Percentiles rank a stretch among this genome's conserved stretches.
phyloP scores from a whole-genome alignment of 2,329 filamentous ascomycete genomes.

The Ceratocystiopsis brevicomis region DNA sequence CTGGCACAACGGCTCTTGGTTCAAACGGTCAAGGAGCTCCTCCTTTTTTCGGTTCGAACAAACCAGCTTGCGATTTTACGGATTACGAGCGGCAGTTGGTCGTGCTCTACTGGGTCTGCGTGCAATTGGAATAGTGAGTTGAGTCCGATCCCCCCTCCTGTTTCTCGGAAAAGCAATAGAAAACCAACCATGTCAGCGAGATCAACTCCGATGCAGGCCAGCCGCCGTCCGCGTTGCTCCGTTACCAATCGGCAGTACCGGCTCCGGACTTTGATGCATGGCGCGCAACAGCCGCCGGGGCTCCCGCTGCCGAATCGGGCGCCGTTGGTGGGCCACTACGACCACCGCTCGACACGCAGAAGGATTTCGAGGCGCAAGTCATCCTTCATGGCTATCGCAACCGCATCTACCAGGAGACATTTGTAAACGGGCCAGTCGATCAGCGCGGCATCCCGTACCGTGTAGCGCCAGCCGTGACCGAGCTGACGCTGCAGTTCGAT shows the following conservation, averaged over 20 bases:
- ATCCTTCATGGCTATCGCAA: conserved; percentile 3
- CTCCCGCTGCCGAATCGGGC: no score
- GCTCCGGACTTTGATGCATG: conserved; percentile 1
- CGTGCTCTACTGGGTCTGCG: conserved; percentile 7
- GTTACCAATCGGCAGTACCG: conserved; percentile 5
- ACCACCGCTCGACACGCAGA: no score
- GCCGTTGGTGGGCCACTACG: no score
- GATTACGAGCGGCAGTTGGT: conserved; percentile 5
- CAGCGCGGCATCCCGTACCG: no score
- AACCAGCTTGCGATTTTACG: neutral
- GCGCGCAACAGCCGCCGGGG: neutral
- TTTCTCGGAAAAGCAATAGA: neutral
- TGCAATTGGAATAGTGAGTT: conserved; percentile 8
- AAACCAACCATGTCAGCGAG: conserved; percentile 3
- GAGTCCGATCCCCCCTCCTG: neutral
- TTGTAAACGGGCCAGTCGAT: no score
- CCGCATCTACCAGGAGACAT: conserved; percentile 3
- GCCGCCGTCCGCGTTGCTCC: conserved; percentile 3
- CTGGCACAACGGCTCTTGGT: no score
- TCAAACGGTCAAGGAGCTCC: no score
- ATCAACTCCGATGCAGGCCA: conserved; percentile 3
- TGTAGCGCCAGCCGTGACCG: neutral
- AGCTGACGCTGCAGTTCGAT: conserved; percentile 3
- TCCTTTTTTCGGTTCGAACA: no score
- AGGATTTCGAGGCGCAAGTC: conserved; percentile 1